Conservation (phyloP, 2,329 filamentous ascomycete genomes). For the Fusarium miscanthi region DNA sequence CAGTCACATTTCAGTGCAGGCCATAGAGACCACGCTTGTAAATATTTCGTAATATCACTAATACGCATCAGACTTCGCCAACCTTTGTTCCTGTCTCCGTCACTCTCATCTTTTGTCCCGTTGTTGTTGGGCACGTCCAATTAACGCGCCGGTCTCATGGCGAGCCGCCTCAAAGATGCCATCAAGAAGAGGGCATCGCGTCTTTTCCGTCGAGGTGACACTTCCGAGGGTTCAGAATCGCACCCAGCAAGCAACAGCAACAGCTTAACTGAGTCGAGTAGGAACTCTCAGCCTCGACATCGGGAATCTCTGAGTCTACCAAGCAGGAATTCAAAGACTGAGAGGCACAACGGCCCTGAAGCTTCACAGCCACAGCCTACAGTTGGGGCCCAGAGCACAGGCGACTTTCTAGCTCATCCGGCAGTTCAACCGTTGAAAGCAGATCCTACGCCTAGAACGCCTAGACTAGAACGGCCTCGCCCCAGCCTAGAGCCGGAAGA, state of each 20-base stretch:
- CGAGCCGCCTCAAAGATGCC: slow-evolving; percentile 29
- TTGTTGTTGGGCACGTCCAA: neutral
- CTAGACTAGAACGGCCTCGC: slow-evolving; percentile 25
- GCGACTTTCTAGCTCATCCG: slow-evolving; percentile 25
- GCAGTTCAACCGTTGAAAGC: slow-evolving; percentile 26
- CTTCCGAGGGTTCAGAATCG: neutral
- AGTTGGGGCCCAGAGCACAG: neutral
- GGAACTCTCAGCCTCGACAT: slow-evolving; percentile 9
- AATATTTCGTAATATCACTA: slow-evolving; percentile 6
- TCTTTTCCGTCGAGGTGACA: slow-evolving; percentile 14
- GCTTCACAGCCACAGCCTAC: neutral
- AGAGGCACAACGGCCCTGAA: neutral
- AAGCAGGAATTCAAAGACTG: slow-evolving; percentile 17
- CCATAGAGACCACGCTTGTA: neutral
- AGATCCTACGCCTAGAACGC: slow-evolving; percentile 22
- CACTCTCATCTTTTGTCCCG: neutral
- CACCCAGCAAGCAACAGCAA: neutral
- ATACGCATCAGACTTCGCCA: slow-evolving; percentile 1
- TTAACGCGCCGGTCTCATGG: slow-evolving; percentile 15
- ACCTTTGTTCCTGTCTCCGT: neutral
- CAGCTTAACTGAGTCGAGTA: neutral
- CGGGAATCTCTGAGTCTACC: slow-evolving; percentile 22
- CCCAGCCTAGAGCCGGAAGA: slow-evolving; percentile 12
- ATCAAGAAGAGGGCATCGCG: slow-evolving; percentile 37
- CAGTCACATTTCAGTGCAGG: neutral